Evolutionary conservation across 305 asterid genomes (phyloP).

Genomic region (Fraxinus sp.): DNA sequence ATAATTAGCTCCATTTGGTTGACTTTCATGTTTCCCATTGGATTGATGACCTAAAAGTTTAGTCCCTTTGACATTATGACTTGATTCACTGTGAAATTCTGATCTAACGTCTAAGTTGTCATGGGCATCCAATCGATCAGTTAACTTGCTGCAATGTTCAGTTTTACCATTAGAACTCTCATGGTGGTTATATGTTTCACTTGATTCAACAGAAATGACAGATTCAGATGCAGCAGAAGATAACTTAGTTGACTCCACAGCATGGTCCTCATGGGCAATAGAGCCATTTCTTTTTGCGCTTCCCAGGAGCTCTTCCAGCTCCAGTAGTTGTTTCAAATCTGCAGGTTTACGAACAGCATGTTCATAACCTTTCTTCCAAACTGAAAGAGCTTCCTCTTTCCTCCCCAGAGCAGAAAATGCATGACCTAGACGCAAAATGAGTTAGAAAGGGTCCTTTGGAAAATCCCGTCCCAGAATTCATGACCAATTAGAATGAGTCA

Average conservation of each 20-base stretch:
- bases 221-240: slow-evolving; percentile 38
- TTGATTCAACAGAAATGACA: slow-evolving; percentile 42
- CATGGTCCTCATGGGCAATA: slow-evolving; percentile 29
- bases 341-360: slow-evolving; percentile 76
- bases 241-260: slow-evolving; percentile 42
- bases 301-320: slow-evolving; percentile 79
- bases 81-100: slow-evolving; percentile 22
- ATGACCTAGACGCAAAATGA: slow-evolving; percentile 49
- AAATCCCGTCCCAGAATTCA: background rate
- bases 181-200: slow-evolving; percentile 38
- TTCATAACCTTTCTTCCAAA: slow-evolving; percentile 88
- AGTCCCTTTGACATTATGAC: slow-evolving; percentile 15
- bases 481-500: slow-evolving; percentile 11
- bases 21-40: slow-evolving; percentile 38
- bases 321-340: slow-evolving; percentile 79
- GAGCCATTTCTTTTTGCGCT: slow-evolving; percentile 49
- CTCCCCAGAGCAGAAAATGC: slow-evolving; percentile 88
- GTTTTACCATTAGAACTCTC: slow-evolving; percentile 47
- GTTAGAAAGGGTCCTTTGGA: slow-evolving; percentile 26
- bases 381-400: slow-evolving; percentile 73
- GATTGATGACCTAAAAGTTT: slow-evolving; percentile 18
- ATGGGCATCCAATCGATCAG: slow-evolving; percentile 38
- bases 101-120: slow-evolving; percentile 40
- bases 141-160: slow-evolving; percentile 36
- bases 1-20: slow-evolving; percentile 45